Evolutionary conservation across 2,329 filamentous ascomycete genomes (phyloP).

Genomic region (Botrytis aclada): DNA sequence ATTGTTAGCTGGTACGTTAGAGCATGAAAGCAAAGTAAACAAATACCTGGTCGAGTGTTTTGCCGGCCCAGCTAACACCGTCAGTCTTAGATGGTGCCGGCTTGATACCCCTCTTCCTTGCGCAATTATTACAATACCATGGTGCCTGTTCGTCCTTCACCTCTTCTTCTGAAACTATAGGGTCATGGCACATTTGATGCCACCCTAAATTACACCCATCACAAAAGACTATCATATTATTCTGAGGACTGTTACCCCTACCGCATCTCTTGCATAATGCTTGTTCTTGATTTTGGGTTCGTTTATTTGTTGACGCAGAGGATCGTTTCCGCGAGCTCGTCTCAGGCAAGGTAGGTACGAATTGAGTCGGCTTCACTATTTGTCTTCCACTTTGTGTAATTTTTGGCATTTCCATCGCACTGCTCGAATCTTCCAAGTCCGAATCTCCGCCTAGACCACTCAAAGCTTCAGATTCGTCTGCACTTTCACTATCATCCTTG

Average conservation of each 20-base stretch:
- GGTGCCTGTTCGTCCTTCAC: conserved; percentile 63
- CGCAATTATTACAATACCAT: conserved; percentile 69
- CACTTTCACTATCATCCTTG: conserved; percentile 33
- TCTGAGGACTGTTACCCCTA: conserved; percentile 66
- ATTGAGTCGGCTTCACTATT: conserved; percentile 62
- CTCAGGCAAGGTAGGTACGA: conserved; percentile 55
- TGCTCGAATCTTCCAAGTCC: conserved; percentile 39
- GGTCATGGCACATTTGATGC: conserved; percentile 80
- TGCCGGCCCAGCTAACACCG: conserved; percentile 35
- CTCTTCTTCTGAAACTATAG: conserved; percentile 66
- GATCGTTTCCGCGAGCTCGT: conserved; percentile 41
- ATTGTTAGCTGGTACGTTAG: conserved; percentile 22
- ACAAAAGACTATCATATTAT: conserved; percentile 82
- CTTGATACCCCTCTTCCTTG: conserved; percentile 46
- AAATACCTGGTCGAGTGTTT: conserved; percentile 43
- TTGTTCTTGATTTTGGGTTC: conserved; percentile 52
- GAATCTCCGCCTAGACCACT: conserved; percentile 39
- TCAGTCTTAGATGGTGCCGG: conserved; percentile 33
- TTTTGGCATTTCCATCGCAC: conserved; percentile 54
- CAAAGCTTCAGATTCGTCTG: conserved; percentile 36
- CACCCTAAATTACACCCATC: conserved; percentile 76
- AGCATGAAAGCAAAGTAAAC: conserved; percentile 1
- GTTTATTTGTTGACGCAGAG: conserved; percentile 46
- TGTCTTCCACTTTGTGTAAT: conserved; percentile 74
- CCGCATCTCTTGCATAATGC: conserved; percentile 70